Evolutionary conservation across 306 rosid species (phyloP).

Genomic region (Glycine soja): DNA sequence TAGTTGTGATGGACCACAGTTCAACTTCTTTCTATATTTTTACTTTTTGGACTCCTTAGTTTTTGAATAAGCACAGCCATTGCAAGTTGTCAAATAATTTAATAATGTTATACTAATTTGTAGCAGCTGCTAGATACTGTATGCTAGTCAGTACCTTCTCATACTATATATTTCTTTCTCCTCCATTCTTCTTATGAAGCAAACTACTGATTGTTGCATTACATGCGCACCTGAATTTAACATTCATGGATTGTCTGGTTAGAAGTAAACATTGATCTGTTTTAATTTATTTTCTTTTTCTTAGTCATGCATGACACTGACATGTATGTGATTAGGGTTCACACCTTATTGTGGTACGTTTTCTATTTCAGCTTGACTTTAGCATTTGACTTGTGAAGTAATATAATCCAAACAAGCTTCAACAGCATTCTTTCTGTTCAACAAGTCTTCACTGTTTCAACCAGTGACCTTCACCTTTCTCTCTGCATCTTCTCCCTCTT

Average conservation of each 20-base stretch:
- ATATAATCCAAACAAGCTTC: slow-evolving; percentile 53
- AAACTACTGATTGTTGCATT: slow-evolving; percentile 35
- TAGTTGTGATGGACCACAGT: slow-evolving; percentile 32
- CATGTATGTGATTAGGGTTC: slow-evolving; percentile 46
- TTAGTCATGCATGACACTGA: slow-evolving; percentile 45
- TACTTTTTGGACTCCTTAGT: slow-evolving; percentile 36
- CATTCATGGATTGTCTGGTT: slow-evolving; percentile 27
- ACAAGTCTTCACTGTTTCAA: slow-evolving; percentile 39
- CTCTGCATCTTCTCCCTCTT: slow-evolving; percentile 34
- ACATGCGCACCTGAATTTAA: slow-evolving; percentile 42
- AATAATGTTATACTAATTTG: slow-evolving; percentile 44
- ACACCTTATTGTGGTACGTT: slow-evolving; percentile 36
- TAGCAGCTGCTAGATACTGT: slow-evolving; percentile 27
- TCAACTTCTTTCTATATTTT: slow-evolving; percentile 29
- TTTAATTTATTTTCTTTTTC: background rate
- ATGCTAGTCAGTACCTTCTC: slow-evolving; percentile 48
- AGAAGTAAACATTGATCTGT: slow-evolving; percentile 7
- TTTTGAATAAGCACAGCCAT: slow-evolving; percentile 17
- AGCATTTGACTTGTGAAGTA: slow-evolving; percentile 62
- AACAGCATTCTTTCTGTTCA: slow-evolving; percentile 39
- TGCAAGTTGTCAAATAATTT: slow-evolving; percentile 29
- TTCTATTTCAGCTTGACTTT: slow-evolving; percentile 54
- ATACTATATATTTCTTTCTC: slow-evolving; percentile 25
- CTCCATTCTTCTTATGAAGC: slow-evolving; percentile 19
- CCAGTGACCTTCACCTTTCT: slow-evolving; percentile 17